Conservation (phyloP, 331 rosid genomes). For the Quercus phellos region DNA sequence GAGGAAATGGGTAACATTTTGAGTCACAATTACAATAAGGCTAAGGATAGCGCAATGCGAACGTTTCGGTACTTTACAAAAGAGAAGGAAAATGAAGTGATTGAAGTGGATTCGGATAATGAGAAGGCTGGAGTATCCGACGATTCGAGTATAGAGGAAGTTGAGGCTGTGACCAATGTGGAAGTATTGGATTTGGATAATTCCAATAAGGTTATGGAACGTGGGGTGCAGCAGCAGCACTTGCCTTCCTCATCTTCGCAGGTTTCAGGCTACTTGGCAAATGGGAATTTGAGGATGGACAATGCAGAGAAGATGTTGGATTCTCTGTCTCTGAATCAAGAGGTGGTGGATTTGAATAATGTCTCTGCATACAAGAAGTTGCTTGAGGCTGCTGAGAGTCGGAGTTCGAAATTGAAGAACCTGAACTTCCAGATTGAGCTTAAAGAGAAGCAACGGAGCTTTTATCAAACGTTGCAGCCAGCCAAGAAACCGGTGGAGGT, state of each 20-base stretch:
- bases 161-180: constrained; percentile 34
- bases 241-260: constrained; percentile 44
- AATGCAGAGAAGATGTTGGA: constrained; percentile 35
- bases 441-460: constrained; percentile 35
- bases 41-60: constrained; percentile 38
- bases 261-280: constrained; percentile 44
- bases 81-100: constrained; percentile 40
- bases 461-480: constrained; percentile 35
- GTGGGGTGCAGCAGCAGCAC: constrained; percentile 6
- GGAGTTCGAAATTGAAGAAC: constrained; percentile 23
- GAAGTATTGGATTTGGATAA: constrained; percentile 25
- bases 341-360: constrained; percentile 13
- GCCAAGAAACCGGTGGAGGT: constrained; percentile 56
- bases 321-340: constrained; percentile 33
- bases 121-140: constrained; percentile 21
- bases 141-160: constrained; percentile 53
- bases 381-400: constrained; percentile 37
- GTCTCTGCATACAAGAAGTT: constrained; percentile 57
- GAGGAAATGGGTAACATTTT: constrained; percentile 18
- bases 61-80: constrained; percentile 9
- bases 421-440: constrained; percentile 48
- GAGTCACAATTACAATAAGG: neutral
- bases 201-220: constrained; percentile 14
- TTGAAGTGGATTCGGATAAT: constrained; percentile 41
- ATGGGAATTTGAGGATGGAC: constrained; percentile 31